Percentiles rank a stretch among this genome's conserved stretches.
Conservation (phyloP, 345 rosid species). For the Gossypium mustelinum region DNA sequence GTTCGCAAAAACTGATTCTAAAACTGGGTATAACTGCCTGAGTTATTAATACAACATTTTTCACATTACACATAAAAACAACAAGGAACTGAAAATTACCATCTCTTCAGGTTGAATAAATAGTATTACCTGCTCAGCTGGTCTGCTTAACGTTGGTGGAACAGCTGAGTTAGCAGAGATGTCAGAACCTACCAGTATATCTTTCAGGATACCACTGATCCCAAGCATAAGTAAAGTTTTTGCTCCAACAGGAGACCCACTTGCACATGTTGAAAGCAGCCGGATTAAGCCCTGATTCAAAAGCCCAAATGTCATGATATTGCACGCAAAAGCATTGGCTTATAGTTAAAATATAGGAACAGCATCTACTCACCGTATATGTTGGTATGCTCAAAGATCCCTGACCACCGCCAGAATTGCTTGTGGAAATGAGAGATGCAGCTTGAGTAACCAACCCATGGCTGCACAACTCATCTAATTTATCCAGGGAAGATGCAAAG, state of each 20-base stretch:
- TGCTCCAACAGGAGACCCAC: slow-evolving; percentile 91
- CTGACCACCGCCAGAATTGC: slow-evolving; percentile 90
- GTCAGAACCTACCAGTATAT: slow-evolving; percentile 83
- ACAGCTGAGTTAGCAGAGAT: slow-evolving; percentile 75
- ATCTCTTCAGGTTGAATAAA: slow-evolving; percentile 10
- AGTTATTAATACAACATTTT: background rate
- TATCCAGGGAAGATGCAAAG: slow-evolving; percentile 82
- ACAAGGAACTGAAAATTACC: background rate
- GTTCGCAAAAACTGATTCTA: background rate
- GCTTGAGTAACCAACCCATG: slow-evolving; percentile 97
- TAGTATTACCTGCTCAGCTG: slow-evolving; percentile 82
- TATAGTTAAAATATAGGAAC: background rate
- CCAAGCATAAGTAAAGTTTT: slow-evolving; percentile 94
- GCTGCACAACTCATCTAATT: slow-evolving; percentile 88
- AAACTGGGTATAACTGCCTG: background rate
- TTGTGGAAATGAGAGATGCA: slow-evolving; percentile 86
- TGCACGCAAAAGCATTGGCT: slow-evolving; percentile 13
- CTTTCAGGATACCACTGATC: slow-evolving; percentile 86
- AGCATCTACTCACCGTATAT: slow-evolving; percentile 59
- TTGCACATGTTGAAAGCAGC: slow-evolving; percentile 89
- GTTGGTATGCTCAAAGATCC: slow-evolving; percentile 86
- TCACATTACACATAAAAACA: background rate
- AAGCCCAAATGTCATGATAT: slow-evolving; percentile 26
- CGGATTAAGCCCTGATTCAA: slow-evolving; percentile 83
- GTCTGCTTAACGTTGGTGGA: slow-evolving; percentile 85